Percentiles rank a stretch among this genome's conserved stretches.
These are phyloP conservation scores for Pythium sp. DNA, from an alignment of 352 stramenopile species.

Conservation along the genomic window DNA sequence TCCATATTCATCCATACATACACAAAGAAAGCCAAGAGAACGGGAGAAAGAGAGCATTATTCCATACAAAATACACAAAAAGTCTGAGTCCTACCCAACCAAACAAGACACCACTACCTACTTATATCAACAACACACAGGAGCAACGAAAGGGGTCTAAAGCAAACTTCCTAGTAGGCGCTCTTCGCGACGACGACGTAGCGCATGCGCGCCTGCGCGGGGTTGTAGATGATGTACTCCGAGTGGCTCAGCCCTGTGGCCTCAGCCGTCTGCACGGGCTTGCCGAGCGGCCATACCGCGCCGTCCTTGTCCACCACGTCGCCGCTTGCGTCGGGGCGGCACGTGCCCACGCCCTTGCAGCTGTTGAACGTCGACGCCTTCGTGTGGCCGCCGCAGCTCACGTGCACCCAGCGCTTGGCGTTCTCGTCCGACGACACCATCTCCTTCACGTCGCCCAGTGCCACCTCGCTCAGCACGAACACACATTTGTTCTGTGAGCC, in stretches of 20 bases:
- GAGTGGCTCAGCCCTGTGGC: constrained; percentile 63
- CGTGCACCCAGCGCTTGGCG: constrained; percentile 48
- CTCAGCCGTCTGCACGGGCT: constrained; percentile 49
- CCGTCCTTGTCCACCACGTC: constrained; percentile 58
- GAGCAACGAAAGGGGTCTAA: constrained; percentile 13
- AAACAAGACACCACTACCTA: background rate
- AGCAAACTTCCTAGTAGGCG: constrained; percentile 25
- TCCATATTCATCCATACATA: background rate
- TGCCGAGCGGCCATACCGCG: constrained; percentile 65
- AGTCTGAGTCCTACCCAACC: background rate
- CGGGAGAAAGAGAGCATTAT: constrained; percentile 7
- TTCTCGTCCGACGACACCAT: constrained; percentile 50
- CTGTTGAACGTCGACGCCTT: constrained; percentile 46
- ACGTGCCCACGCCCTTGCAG: constrained; percentile 68
- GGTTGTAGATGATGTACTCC: constrained; percentile 88
- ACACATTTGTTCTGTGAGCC: constrained; percentile 38
- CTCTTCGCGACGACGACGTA: constrained; percentile 68
- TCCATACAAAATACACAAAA: constrained; percentile 12
- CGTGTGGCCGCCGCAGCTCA: constrained; percentile 31
- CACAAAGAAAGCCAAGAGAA: background rate
- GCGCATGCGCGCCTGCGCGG: constrained; percentile 72
- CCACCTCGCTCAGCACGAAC: constrained; percentile 65
- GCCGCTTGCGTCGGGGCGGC: constrained; percentile 40
- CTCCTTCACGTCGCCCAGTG: constrained; percentile 65
- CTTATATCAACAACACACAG: background rate